These are phyloP conservation scores for Sugiyamaella lignohabitans DNA, from an alignment of 805 yeast species.

Conservation along the genomic window DNA sequence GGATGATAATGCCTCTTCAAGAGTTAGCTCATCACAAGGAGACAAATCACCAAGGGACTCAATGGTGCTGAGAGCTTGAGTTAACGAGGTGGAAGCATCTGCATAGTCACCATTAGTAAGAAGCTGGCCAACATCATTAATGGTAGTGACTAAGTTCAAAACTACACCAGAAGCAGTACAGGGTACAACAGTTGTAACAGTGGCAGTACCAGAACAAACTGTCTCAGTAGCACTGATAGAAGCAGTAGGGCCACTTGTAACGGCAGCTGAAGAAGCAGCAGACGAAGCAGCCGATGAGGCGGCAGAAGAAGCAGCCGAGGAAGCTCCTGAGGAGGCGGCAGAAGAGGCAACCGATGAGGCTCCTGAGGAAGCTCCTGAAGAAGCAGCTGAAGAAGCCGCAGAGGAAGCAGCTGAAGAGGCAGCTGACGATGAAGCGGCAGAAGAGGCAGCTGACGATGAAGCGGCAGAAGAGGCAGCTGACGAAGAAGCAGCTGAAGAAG, in stretches of 20 bases:
- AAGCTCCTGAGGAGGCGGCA: neutral
- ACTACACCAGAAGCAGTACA: too few species aligned
- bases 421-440: neutral
- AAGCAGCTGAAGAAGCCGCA: neutral
- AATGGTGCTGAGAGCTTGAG: neutral
- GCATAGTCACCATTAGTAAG: neutral
- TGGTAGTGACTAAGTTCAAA: neutral
- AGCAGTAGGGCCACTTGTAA: neutral
- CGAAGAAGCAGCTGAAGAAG: neutral
- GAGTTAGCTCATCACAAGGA: too few species aligned
- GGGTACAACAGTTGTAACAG: neutral
- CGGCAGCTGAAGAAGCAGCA: neutral
- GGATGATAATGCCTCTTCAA: too few species aligned
- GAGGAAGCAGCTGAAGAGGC: neutral
- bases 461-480: slow-evolving; percentile 12
- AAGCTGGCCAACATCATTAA: neutral
- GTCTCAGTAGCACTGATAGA: neutral
- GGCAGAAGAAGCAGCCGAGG: neutral
- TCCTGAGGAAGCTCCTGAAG: neutral
- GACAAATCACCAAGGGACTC: neutral
- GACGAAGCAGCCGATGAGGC: neutral
- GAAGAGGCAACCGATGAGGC: neutral
- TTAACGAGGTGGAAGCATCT: neutral
- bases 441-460: neutral
- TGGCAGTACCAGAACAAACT: neutral